Evolutionary conservation across 2,329 filamentous ascomycete genomes (phyloP), one percentile per base, ranked within the genome.

Genomic region (Paramyrothecium roridum): DNA sequence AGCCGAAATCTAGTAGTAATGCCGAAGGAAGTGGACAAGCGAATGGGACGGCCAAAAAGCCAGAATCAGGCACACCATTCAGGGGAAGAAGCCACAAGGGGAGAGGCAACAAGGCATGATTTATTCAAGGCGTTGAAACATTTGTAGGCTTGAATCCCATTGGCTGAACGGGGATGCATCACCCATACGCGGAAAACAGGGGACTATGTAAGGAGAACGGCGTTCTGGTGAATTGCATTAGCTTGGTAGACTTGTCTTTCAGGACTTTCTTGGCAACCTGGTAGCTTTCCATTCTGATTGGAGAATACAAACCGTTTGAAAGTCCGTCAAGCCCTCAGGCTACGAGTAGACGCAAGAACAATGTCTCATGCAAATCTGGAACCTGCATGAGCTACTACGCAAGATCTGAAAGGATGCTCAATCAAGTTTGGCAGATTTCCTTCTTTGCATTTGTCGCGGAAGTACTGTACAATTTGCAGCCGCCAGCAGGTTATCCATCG

Each of bases 41-140:
- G 22, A 30, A n/a, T 50, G 48, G 46, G 21, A 50, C 20, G 30
- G 20, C 48, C 21, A 26, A 33, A 33, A 30, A 23, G 11, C 13
- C 48, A 12, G 48, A 50, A n/a, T 23, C 48, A 11, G 48, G 48
- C 21, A 11, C 48, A 30, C 37, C 55, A 52, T 57, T 57, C 13
- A 57, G 63, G 56, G 64, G 62, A 33, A 64, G 55, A 58, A 60
- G 63, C 47, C 55, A 52, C 16, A 65, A 57, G 56, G 58, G 57
- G 50, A 59, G 64, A 57, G 64, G 64, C 33, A 58, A 56, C 20
- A 60, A 63, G 47, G 11, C 59, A 45, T 47, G 22, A 13, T 52
- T 17, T 43, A 43, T 43, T 16, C 37, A 19, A 43, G 37, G n/a
- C n/a, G 37, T 43, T 16, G 13, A 43, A 43, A 43, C 13, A 43